Base-by-base conservation (phyloP, 2,329 filamentous ascomycete species). In the Exutisphaerella laricina region DNA sequence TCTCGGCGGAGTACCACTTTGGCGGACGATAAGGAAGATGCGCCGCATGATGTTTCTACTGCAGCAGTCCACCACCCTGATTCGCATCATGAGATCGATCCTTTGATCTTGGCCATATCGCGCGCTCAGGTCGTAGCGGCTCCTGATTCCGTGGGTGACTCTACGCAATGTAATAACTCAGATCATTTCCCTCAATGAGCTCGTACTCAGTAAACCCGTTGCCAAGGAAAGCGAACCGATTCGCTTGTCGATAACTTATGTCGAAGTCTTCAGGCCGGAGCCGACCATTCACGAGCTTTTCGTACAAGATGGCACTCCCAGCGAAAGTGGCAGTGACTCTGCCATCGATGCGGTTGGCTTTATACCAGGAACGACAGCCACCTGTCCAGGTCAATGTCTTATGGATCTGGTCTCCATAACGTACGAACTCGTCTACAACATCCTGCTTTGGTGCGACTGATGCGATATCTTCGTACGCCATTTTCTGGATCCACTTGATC, bases 221-320 rank as follows among this genome's bases (percentile, higher is more conserved):
- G 5, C 65, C 66, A 20, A 67, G 31, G 56, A 60, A 67, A 3
- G 60, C 58, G 40, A 66, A 67, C 12, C 44, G 33, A 30, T 43
- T 42, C 34, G 13, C 28, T 13, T 38, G 34, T 21, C 44, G n/a
- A 32, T 34, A 46, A 34, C 35, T 65, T 17, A 73, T 55, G 5
- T 73, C 66, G 56, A 67, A 70, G 49, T 76, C 73, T 25, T 76
- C 72, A n/a, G 60, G 60, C 5, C 71, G 60, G 12, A 73, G 63
- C 29, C 43, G 36, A 2, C 67, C 62, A 5, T 61, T 52, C 4
- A 60, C 46, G 38, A 57, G 49, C 38, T 55, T 50, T 31, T 57
- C 50, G 32, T 54, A 59, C 2, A 45, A 36, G 18, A 56, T 53
- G 2, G 49, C 54, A 38, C 53, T 58, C 3, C 57, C 58, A 1